Evolutionary conservation across 768 basidiomycete genomes (phyloP), one percentile per base, ranked within the genome.

Genomic region (Plicaturopsis crispa): DNA sequence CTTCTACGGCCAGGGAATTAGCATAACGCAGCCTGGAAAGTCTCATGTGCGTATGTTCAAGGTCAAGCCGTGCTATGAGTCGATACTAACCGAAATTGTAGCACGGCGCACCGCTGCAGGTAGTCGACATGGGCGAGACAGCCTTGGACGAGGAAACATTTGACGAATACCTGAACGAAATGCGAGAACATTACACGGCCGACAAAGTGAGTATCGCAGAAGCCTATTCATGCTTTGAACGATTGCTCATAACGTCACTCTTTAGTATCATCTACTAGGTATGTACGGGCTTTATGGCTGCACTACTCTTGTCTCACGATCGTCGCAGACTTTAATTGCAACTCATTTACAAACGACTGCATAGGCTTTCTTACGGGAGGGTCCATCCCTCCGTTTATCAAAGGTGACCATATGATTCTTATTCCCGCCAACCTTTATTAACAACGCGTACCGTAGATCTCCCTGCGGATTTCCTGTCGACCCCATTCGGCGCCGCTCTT

Each of bases 1-100:
- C 20, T 94, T 87, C 51, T 98, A 91, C 56, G 92, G 93, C 2
- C 86, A 80, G 48, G 93, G 93, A 2, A 91, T 97, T 41, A 61
- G 52, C 34, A 72, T 73, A 17, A 78, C 83, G 0, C 47, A 50
- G 1, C 92, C 93, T 0, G 91, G 92, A 11, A 68, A 65, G 48
- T 91, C 92, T 2, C 89, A 91, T 63, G 87, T 87, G 55, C 43
- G 84, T 65, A 23, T 31, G 23, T 35, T 14, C 23, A 33, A 28
- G 33, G 23, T 17, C 11, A 28, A 2, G 17, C 32, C 20, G 36
- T 21, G 32, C 26, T 26, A 38, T 33, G 17, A 13, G 13, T 10
- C 5, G 11, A 21, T 11, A 24, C 12, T 14, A 24, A 32, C 16
- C 35, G 36, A 2, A n/a, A n/a, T n/a, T 28, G 20, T 37, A 93